phyloP scores from a whole-genome alignment of 768 basidiomycete species.

The Dacryopinax spathularia region DNA sequence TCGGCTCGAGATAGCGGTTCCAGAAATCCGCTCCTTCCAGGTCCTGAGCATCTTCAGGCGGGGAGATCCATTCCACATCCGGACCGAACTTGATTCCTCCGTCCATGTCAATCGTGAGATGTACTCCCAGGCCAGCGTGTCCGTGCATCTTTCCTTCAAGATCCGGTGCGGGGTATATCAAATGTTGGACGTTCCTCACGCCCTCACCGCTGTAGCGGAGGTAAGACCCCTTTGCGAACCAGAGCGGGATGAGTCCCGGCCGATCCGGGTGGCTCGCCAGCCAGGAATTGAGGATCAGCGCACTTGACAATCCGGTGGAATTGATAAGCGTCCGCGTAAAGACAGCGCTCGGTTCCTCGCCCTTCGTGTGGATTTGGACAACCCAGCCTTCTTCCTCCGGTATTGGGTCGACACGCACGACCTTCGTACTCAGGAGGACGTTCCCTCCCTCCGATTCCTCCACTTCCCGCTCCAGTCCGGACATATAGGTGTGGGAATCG shows the following conservation, averaged over 20 bases:
- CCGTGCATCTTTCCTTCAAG: conserved; percentile 19
- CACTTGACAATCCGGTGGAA: conserved; percentile 60
- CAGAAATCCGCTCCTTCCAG: conserved; percentile 57
- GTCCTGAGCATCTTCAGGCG: conserved; percentile 16
- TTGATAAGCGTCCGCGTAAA: conserved; percentile 69
- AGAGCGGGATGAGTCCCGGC: conserved; percentile 49
- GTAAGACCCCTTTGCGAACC: conserved; percentile 74
- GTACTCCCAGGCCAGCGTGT: conserved; percentile 81
- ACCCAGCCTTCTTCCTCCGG: conserved; percentile 62
- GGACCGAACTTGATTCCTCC: conserved; percentile 85
- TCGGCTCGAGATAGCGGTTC: conserved; percentile 48
- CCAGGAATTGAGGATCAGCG: conserved; percentile 56
- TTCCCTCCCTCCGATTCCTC: conserved; percentile 51
- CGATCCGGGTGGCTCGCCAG: conserved; percentile 31
- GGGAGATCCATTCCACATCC: conserved; percentile 74
- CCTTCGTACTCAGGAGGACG: conserved; percentile 62
- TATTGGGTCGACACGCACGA: conserved; percentile 71
- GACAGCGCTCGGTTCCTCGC: conserved; percentile 40
- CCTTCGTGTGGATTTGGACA: conserved; percentile 55
- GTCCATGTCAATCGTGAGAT: conserved; percentile 73
- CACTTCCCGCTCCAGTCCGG: conserved; percentile 70
- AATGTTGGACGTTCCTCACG: conserved; percentile 42
- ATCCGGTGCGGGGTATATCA: conserved; percentile 83
- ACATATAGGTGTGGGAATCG: conserved; percentile 73
- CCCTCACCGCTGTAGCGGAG: conserved; percentile 77